phyloP scores from a whole-genome alignment of 495 filamentous ascomycete genomes.

The Lepidopterella palustris region DNA sequence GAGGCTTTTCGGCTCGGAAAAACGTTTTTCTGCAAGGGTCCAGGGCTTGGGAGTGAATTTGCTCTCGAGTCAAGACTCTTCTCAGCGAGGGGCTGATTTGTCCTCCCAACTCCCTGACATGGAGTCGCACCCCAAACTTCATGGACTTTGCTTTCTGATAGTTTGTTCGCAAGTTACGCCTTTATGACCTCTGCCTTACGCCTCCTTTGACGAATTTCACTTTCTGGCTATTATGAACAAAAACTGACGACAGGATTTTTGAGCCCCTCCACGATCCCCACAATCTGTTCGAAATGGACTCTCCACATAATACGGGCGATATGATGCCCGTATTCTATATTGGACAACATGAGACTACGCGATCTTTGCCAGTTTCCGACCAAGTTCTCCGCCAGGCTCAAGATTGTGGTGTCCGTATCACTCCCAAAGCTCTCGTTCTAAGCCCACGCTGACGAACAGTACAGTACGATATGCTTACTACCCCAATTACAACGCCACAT shows the following conservation, averaged over 20 bases:
- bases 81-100: too few species aligned
- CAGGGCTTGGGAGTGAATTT: too few species aligned
- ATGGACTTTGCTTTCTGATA: too few species aligned
- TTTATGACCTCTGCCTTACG: too few species aligned
- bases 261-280: neutral
- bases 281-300: constrained; percentile 18
- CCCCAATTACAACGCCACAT: constrained; percentile 73
- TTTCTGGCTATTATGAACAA: neutral
- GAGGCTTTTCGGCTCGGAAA: too few species aligned
- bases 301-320: constrained; percentile 45
- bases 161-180: too few species aligned
- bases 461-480: constrained; percentile 90
- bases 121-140: too few species aligned
- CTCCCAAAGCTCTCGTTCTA: neutral
- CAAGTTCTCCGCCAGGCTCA: constrained; percentile 62
- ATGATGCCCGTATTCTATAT: constrained; percentile 63
- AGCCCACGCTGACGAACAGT: constrained; percentile 8
- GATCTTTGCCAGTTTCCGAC: constrained; percentile 54
- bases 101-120: too few species aligned
- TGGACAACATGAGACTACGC: constrained; percentile 73
- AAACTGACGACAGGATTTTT: neutral
- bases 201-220: too few species aligned
- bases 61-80: too few species aligned
- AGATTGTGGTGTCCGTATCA: constrained; percentile 50
- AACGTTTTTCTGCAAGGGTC: too few species aligned